Base-by-base conservation (phyloP, 2,329 filamentous ascomycete genomes). In the Aspergillus terreus region DNA sequence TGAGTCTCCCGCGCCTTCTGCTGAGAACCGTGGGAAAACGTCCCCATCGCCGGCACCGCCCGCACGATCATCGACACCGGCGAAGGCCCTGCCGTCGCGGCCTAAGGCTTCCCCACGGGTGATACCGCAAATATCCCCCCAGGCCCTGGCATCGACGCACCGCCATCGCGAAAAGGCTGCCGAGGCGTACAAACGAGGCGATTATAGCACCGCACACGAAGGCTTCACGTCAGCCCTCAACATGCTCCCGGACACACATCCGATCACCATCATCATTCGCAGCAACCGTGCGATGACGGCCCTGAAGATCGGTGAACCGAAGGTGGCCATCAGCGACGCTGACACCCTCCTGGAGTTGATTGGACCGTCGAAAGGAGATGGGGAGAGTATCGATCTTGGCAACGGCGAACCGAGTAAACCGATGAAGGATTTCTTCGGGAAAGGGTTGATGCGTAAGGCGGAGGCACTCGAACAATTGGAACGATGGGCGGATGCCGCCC, bases 391-490 rank as follows among this genome's bases (percentile, higher is more conserved):
- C 41, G 79, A 86, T 17, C 76, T 96, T 0, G 79, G 78, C 21
- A 79, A 78, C 19, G 77, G 78, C n/a, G 80, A 84, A 32, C 79
- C 86, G 50, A 76, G 76, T 17, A 94, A 95, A 59, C 87, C 92
- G 44, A 95, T 99, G 89, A 87, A 84, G 57, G 92, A 96, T 15
- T 88, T 96, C 56, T 97, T 88, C 65, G 92, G 90, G 48, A 99
- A 97, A 71, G 92, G 92, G 0, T 76, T 97, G 27, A 92, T 89
- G 74, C 87, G 94, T 49, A 97, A 97, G 75, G 94, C 94, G 1
- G 94, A 99, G 72, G 94, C 91, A 1, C 78, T 97, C 6, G 94
- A 99, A 70, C 88, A 96, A 66, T 87, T 99, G 78, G 94, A 99
- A 74, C 90, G 87, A 67, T 99, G 92, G 92, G 73, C 76, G 2